These are phyloP conservation scores for Geotrichum reessii DNA, from an alignment of 1,139 yeast genomes.

Conservation along the genomic window DNA sequence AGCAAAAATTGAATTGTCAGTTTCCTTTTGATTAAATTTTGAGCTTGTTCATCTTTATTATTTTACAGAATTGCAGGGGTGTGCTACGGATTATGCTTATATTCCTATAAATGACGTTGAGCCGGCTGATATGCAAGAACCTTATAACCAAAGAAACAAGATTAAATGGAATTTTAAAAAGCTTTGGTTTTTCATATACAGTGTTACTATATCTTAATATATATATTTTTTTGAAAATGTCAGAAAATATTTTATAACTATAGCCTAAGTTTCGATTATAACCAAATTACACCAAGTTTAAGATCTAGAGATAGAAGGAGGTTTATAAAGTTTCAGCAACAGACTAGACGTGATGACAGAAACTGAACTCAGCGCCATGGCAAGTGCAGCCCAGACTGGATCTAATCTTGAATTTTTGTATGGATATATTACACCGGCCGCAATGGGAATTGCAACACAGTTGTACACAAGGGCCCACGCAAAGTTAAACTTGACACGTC, in stretches of 20 bases:
- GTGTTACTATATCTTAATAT: too few species aligned
- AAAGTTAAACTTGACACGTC: constrained; percentile 70
- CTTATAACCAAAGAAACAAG: constrained; percentile 5
- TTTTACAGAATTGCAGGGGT: constrained; percentile 18
- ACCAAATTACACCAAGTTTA: too few species aligned
- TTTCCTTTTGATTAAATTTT: constrained; percentile 3
- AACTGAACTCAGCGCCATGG: constrained; percentile 89
- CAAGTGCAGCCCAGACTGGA: constrained; percentile 74
- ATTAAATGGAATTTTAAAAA: neutral
- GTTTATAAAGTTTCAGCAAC: constrained; percentile 40
- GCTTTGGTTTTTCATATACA: too few species aligned
- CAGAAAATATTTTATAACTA: too few species aligned
- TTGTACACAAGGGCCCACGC: constrained; percentile 87
- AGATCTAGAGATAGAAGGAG: constrained; percentile 17
- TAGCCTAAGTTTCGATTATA: too few species aligned
- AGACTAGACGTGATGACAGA: constrained; percentile 81
- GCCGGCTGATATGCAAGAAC: constrained; percentile 11
- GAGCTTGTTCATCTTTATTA: constrained; percentile 16
- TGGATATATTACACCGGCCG: constrained; percentile 82
- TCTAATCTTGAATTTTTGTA: constrained; percentile 69
- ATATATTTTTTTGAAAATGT: too few species aligned
- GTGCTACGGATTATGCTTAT: constrained; percentile 16
- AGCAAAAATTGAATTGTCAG: neutral
- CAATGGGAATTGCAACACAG: constrained; percentile 78
- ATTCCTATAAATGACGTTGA: constrained; percentile 11